Evolutionary conservation across 2,329 filamentous ascomycete genomes (phyloP).

Genomic region (Fusarium lateritium): DNA sequence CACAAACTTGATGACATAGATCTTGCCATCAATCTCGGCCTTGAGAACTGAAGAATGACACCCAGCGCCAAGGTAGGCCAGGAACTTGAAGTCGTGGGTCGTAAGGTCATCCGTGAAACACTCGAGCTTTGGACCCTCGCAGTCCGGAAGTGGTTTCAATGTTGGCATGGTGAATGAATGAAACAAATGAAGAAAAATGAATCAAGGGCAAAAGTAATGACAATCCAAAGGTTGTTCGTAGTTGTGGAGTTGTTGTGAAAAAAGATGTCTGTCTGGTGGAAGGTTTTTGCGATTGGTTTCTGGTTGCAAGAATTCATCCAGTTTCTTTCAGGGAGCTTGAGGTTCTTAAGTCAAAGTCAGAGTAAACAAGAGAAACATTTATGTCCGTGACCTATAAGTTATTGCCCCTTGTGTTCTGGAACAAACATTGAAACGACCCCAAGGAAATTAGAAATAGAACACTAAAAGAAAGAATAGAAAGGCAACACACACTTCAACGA

Average conservation of each 20-base stretch:
- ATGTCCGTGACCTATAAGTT: no score
- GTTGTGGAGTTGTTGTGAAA: no score
- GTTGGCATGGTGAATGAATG: conserved; percentile 1
- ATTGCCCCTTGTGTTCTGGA: no score
- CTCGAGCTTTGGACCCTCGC: conserved; percentile 20
- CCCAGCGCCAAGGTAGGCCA: accelerated
- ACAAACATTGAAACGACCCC: no score
- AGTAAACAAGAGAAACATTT: no score
- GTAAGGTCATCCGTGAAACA: conserved; percentile 23
- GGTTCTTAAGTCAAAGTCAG: background rate
- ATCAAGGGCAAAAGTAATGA: background rate
- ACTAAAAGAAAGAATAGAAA: no score
- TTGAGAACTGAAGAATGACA: background rate
- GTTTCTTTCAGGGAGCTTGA: background rate
- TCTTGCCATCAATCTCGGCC: conserved; percentile 3
- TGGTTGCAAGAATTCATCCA: background rate
- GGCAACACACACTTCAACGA: no score
- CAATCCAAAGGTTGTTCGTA: background rate
- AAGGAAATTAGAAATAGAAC: no score
- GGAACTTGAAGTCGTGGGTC: conserved; percentile 2
- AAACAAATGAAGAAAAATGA: background rate
- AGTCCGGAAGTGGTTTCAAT: conserved; percentile 6
- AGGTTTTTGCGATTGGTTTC: background rate
- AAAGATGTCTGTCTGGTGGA: background rate
- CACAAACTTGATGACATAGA: conserved; percentile 23